Percentiles rank a stretch among this genome's conserved stretches.
phyloP scores from a whole-genome alignment of 345 rosid genomes.

The Sapria himalayana region DNA sequence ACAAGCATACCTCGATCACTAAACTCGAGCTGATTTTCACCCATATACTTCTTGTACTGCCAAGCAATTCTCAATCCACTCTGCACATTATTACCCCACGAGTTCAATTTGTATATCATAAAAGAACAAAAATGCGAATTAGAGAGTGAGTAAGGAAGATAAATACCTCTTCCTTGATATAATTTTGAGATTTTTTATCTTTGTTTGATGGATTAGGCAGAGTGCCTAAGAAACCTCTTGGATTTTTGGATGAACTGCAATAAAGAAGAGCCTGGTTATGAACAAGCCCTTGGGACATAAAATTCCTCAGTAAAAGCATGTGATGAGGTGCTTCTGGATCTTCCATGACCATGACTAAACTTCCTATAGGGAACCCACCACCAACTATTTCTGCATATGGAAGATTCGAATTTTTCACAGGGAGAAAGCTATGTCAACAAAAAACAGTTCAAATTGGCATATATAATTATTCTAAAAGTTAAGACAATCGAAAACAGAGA shows the following conservation, averaged over 20 bases:
- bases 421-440: background rate
- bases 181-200: constrained; percentile 30
- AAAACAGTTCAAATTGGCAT: background rate
- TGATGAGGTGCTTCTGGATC: constrained; percentile 97
- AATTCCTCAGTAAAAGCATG: constrained; percentile 77
- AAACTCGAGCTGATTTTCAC: constrained; percentile 30
- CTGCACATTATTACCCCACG: constrained; percentile 12
- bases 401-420: background rate
- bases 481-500: background rate
- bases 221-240: constrained; percentile 72
- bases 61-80: constrained; percentile 73
- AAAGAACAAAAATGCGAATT: background rate
- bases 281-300: constrained; percentile 93
- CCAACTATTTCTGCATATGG: constrained; percentile 42
- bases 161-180: constrained; percentile 31
- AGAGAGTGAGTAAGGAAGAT: background rate
- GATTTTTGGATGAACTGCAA: constrained; percentile 63
- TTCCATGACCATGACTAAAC: constrained; percentile 88
- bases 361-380: constrained; percentile 72
- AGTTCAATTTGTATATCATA: too few species aligned
- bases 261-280: constrained; percentile 65
- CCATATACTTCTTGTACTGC: constrained; percentile 76
- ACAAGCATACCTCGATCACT: constrained; percentile 16
- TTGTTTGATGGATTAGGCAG: constrained; percentile 52
- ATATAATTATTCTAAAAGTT: background rate